Evolutionary conservation across 768 basidiomycete genomes (phyloP), one percentile per base, ranked within the genome.

Genomic region (Gyrodon lividus): DNA sequence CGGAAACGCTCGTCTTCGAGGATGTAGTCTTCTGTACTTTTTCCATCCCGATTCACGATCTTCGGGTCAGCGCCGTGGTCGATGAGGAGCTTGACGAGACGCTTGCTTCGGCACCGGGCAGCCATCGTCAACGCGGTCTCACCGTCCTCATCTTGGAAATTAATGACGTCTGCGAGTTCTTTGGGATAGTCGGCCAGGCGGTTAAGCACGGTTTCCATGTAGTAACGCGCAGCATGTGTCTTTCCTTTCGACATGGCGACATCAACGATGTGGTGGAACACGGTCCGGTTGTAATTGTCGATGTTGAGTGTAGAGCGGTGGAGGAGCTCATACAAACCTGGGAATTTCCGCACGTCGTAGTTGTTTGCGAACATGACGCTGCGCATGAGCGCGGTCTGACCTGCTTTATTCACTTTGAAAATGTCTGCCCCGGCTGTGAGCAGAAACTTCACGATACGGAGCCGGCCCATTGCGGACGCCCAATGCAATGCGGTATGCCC

Each of bases 351-450:
- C 42, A 98, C 89, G 69, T 99, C 97, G 67, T 99, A 99, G 68
- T 98, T 99, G 71, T 99, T 99, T 44, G 92, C 92, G 69, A 98
- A 99, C 96, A 98, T 98, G 61, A 99, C 97, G 62, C 87, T 88
- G 14, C 97, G 91, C 97, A 99, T 99, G 38, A 99, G 74, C 1
- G 96, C 89, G 13, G 97, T 98, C 70, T 98, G 97, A 3, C 97
- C 97, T 10, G 92, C 83, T 63, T 89, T 91, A 74, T 98, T 99
- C 57, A 95, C 93, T 59, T 89, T 87, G 77, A 96, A 99, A 57
- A 97, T 92, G 66, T 98, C 94, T 13, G 96, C 96, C 17, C 95
- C 94, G 3, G 95, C 90, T 0, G 92, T 88, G 37, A 99, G 77
- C 23, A 99, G 79, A 7, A 98, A 77, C 67, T 98, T 98, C 61